These are phyloP conservation scores for Alloteropsis angusta DNA, from an alignment of 202 grass and related monocot species.

Conservation along the genomic window DNA sequence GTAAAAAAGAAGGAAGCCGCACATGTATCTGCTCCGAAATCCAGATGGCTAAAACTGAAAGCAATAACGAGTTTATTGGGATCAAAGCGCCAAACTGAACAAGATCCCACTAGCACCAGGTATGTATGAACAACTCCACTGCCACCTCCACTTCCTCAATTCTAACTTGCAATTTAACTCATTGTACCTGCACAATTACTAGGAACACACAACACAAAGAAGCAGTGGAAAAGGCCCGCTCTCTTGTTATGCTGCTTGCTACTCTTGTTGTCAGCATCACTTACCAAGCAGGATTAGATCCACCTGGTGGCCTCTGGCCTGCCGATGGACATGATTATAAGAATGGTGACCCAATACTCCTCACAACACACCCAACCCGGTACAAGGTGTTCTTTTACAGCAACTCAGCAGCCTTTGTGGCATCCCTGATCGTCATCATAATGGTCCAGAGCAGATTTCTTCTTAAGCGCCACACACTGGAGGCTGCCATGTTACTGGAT, in stretches of 20 bases:
- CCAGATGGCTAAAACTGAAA: neutral
- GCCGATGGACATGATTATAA: neutral
- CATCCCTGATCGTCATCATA: slow-evolving; percentile 26
- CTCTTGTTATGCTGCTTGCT: slow-evolving; percentile 26
- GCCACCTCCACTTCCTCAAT: neutral
- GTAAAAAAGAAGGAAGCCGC: neutral
- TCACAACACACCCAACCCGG: neutral
- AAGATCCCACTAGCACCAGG: neutral
- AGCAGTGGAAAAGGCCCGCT: neutral
- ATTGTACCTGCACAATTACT: neutral
- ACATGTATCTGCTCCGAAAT: neutral
- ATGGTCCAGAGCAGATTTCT: slow-evolving; percentile 17
- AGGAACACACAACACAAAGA: neutral
- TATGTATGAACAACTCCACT: neutral
- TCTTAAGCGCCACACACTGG: neutral
- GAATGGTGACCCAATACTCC: slow-evolving; percentile 19
- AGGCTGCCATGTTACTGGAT: slow-evolving; percentile 23
- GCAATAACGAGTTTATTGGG: neutral
- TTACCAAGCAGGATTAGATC: slow-evolving; percentile 27
- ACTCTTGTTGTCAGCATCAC: slow-evolving; percentile 30
- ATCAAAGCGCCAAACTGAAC: neutral
- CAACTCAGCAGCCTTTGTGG: slow-evolving; percentile 30
- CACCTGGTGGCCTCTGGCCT: slow-evolving; percentile 33
- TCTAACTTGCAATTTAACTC: neutral
- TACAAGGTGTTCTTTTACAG: slow-evolving; percentile 35